Base-by-base conservation (phyloP, 345 rosid genomes). In the Pistacia atlantica region DNA sequence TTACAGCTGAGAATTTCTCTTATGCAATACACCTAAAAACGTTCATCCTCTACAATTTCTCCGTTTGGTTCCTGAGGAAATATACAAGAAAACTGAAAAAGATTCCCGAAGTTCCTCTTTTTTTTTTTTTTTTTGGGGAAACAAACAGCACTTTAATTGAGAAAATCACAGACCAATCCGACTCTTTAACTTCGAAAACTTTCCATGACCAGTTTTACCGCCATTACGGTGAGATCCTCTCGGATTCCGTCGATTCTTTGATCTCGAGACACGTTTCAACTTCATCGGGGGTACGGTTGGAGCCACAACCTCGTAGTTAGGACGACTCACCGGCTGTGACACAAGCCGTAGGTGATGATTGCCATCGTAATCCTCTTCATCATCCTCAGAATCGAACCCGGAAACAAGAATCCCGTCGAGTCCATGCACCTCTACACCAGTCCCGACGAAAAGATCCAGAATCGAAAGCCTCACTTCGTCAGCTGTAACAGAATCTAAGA, bases 391-490 rank as follows among this genome's bases (percentile, higher is more conserved):
- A 8, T 69, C 78, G 54, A 52, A n/a, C 42, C 62, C 68, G 14
- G 79, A 18, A 56, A 59, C 80, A 77, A 85, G 81, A 71, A 85
- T 79, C 33, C 85, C 84, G 5, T 77, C 80, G 18, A 83, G 73
- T 8, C 86, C 89, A 11, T 86, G 86, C 20, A 86, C 85, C 2
- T 77, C 77, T 20, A 83, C 77, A 31, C 52, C 57, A 5, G 80
- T 46, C 4, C 82, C 77, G 6, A 80, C 59, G 63, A 78, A 83
- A 28, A 85, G 66, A 75, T 83, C 84, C 35, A 82, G 88, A 18
- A 72, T 64, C 0, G 78, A 63, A 57, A 85, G 60, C 68, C 60
- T 67, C 56, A 78, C 76, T 11, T 80, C 80, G 14, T 80, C 66
- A 11, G 82, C 69, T 12, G 71, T 58, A 35, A 78, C 58, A 8